Evolutionary conservation across 106 monocot species (phyloP).

Genomic region (Dendrobium huoshanense): DNA sequence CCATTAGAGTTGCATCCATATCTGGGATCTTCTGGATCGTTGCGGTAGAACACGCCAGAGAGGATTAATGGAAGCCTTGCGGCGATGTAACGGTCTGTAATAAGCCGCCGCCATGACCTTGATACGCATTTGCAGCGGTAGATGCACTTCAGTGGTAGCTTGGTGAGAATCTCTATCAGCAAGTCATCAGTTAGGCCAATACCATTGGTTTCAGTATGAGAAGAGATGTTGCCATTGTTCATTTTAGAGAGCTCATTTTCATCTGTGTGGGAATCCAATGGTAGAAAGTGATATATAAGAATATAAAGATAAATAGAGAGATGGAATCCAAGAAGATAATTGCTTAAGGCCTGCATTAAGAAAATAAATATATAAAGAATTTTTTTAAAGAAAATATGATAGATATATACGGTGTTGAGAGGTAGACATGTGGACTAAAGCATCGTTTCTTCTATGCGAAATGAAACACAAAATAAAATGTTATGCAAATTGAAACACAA

Average conservation of each 20-base stretch:
- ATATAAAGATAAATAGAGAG: neutral
- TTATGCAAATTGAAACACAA: too few species aligned
- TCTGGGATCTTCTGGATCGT: neutral
- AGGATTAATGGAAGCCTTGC: constrained; percentile 26
- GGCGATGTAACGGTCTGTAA: constrained; percentile 27
- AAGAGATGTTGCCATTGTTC: neutral
- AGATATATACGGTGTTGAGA: too few species aligned
- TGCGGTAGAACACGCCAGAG: constrained; percentile 35
- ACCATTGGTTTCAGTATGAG: constrained; percentile 1
- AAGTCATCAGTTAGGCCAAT: constrained; percentile 26
- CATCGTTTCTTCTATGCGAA: neutral
- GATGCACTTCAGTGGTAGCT: constrained; percentile 38
- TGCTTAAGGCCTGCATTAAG: neutral
- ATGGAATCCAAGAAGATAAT: neutral
- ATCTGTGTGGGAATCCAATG: neutral
- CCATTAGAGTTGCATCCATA: constrained; percentile 17
- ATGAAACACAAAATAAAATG: too few species aligned
- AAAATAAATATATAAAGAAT: neutral
- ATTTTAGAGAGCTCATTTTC: neutral
- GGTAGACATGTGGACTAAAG: neutral
- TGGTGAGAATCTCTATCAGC: constrained; percentile 40
- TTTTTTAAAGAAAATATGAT: neutral
- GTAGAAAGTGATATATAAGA: neutral
- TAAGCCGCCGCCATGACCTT: constrained; percentile 31
- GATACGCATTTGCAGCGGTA: constrained; percentile 42